A percentile compares a stretch with the other conserved stretches of the same genome.
Conservation (phyloP, 2,329 filamentous ascomycete species). For the Ilyonectria robusta region DNA sequence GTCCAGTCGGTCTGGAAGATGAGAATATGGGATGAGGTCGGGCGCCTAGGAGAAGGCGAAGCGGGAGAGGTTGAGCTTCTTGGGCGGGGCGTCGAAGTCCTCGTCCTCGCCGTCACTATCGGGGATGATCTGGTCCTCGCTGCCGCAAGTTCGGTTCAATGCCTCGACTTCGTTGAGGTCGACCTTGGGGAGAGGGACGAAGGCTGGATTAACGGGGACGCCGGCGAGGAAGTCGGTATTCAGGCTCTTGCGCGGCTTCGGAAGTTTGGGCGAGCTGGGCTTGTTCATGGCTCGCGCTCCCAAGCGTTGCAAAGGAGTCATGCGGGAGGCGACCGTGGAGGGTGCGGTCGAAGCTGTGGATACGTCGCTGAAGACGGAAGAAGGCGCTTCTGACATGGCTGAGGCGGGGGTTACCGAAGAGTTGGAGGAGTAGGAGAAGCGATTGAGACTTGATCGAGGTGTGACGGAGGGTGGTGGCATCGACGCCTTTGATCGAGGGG, state of each 20-base stretch:
- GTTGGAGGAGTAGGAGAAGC: slow-evolving; percentile 54
- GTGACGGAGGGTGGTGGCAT: slow-evolving; percentile 44
- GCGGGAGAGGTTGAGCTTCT: slow-evolving; percentile 62
- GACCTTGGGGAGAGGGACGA: slow-evolving; percentile 69
- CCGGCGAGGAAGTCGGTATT: slow-evolving; percentile 49
- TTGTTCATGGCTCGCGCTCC: slow-evolving; percentile 59
- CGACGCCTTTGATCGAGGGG: slow-evolving; percentile 43
- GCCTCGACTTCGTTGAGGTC: slow-evolving; percentile 68
- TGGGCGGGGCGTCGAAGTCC: slow-evolving; percentile 50
- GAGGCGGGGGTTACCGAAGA: slow-evolving; percentile 53
- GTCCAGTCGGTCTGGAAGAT: not conserved
- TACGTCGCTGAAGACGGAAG: slow-evolving; percentile 54
- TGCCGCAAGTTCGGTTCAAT: slow-evolving; percentile 63
- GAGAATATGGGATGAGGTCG: not conserved
- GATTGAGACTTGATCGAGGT: slow-evolving; percentile 50
- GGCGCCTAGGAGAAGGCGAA: slow-evolving; percentile 59
- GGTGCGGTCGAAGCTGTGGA: slow-evolving; percentile 59
- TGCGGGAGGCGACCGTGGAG: slow-evolving; percentile 59
- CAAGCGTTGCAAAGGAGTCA: slow-evolving; percentile 69
- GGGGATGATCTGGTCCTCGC: slow-evolving; percentile 70
- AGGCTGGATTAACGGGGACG: slow-evolving; percentile 66
- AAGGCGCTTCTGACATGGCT: slow-evolving; percentile 50
- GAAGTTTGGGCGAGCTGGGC: slow-evolving; percentile 47
- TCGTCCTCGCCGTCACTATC: slow-evolving; percentile 66
- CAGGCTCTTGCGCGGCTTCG: slow-evolving; percentile 47